phyloP scores from a whole-genome alignment of 805 yeast genomes.

The Metschnikowia peoriensis region DNA sequence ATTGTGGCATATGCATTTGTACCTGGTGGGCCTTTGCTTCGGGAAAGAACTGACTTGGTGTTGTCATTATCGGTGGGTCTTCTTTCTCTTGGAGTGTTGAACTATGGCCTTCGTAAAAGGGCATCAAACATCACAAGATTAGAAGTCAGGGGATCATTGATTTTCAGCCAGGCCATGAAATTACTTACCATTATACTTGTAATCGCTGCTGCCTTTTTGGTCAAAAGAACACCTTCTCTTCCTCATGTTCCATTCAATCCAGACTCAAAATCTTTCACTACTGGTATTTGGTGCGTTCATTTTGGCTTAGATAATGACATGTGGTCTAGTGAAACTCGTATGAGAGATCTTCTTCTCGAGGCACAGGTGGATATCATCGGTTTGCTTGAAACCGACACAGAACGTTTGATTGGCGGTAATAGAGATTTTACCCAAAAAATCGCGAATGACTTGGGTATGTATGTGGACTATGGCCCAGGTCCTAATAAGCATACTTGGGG shows the following conservation, averaged over 20 bases:
- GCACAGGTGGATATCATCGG: constrained; percentile 92
- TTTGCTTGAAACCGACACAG: constrained; percentile 88
- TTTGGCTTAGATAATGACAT: constrained; percentile 95
- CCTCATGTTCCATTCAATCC: constrained; percentile 55
- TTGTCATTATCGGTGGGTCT: constrained; percentile 53
- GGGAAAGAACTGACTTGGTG: constrained; percentile 86
- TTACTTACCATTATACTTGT: constrained; percentile 46
- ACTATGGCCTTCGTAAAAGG: constrained; percentile 29
- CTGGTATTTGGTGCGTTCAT: constrained; percentile 98
- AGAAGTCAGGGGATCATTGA: constrained; percentile 18
- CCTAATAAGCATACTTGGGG: constrained; percentile 99
- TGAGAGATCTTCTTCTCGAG: constrained; percentile 79
- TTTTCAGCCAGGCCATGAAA: constrained; percentile 25
- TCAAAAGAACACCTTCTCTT: constrained; percentile 57
- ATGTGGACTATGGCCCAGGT: constrained; percentile 96
- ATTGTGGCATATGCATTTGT: constrained; percentile 98
- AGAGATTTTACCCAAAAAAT: constrained; percentile 88
- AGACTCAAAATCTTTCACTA: constrained; percentile 71
- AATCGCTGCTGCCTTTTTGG: constrained; percentile 53
- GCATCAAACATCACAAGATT: constrained; percentile 24
- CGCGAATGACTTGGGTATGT: constrained; percentile 92
- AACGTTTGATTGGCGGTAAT: constrained; percentile 91
- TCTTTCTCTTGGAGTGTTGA: constrained; percentile 53
- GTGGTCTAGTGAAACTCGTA: constrained; percentile 95
- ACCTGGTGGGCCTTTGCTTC: constrained; percentile 83